Percentiles rank a stretch among this genome's conserved stretches.
These are phyloP conservation scores for Marsdenia floribunda DNA, from an alignment of 257 asterid species.

Conservation along the genomic window DNA sequence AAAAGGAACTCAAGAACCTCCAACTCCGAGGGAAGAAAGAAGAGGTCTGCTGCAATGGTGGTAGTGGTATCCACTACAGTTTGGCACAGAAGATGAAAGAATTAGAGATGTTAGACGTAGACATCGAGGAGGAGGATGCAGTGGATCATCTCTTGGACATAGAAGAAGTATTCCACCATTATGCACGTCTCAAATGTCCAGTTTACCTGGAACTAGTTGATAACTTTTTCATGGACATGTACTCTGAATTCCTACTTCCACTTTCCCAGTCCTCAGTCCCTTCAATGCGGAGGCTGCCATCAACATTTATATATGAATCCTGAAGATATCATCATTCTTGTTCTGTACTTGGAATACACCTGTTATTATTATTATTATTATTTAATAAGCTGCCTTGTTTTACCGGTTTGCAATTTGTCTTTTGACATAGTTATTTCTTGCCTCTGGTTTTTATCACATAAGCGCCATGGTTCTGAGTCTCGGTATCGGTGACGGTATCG, in stretches of 20 bases:
- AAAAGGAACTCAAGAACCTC: too few species aligned
- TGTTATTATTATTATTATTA: too few species aligned
- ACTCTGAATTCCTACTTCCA: conserved; percentile 37
- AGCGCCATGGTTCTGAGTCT: too few species aligned
- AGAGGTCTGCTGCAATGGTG: conserved; percentile 22
- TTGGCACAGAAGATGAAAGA: conserved; percentile 58
- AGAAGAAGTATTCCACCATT: conserved; percentile 73
- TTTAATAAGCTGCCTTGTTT: too few species aligned
- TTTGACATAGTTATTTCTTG: too few species aligned
- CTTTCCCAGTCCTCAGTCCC: conserved; percentile 30
- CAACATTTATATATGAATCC: too few species aligned
- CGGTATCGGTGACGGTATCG: too few species aligned
- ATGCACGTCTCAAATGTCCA: conserved; percentile 64
- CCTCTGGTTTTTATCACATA: too few species aligned
- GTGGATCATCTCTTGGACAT: conserved; percentile 66
- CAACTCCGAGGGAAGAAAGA: too few species aligned
- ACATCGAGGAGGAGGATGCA: conserved; percentile 16
- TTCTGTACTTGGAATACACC: too few species aligned
- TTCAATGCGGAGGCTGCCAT: conserved; percentile 60
- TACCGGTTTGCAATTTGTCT: too few species aligned
- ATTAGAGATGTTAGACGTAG: conserved; percentile 53
- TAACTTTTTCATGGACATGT: conserved; percentile 57
- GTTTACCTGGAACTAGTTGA: conserved; percentile 56
- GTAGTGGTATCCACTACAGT: conserved; percentile 16
- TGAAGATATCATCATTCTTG: too few species aligned